Conservation (phyloP, 2,329 filamentous ascomycete genomes). For the Cercospora sp. region DNA sequence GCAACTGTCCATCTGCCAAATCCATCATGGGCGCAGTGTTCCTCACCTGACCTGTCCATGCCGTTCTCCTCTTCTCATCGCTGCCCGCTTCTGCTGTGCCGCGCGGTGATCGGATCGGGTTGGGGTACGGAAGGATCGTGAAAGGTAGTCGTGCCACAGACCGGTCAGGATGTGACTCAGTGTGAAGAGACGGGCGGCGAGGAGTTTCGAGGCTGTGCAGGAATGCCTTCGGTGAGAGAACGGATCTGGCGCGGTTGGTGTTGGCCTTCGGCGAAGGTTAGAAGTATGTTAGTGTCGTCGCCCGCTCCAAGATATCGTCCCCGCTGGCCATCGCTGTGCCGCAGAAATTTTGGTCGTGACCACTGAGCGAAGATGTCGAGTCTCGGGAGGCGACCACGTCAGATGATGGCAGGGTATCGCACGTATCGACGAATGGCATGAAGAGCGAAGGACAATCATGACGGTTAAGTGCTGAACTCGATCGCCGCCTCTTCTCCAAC, state of each 20-base stretch:
- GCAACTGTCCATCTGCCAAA: neutral
- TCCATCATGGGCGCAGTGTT: neutral
- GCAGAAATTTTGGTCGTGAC: neutral
- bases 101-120: neutral
- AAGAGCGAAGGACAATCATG: neutral
- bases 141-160: neutral
- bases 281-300: neutral
- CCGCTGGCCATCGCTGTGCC: neutral
- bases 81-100: neutral
- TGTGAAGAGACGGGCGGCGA: neutral
- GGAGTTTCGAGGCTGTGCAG: neutral
- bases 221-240: neutral
- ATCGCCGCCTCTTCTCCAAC: slow-evolving; percentile 8
- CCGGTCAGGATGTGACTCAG: neutral
- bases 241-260: neutral
- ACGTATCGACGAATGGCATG: neutral
- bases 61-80: neutral
- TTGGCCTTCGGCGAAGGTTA: neutral
- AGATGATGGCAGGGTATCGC: neutral
- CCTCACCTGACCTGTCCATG: neutral
- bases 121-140: neutral
- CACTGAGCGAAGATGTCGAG: neutral
- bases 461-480: too few relatives aligned
- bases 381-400: neutral
- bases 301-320: neutral